Evolutionary conservation across 2,329 filamentous ascomycete species (phyloP).

Genomic region (Dendryphion nanum): DNA sequence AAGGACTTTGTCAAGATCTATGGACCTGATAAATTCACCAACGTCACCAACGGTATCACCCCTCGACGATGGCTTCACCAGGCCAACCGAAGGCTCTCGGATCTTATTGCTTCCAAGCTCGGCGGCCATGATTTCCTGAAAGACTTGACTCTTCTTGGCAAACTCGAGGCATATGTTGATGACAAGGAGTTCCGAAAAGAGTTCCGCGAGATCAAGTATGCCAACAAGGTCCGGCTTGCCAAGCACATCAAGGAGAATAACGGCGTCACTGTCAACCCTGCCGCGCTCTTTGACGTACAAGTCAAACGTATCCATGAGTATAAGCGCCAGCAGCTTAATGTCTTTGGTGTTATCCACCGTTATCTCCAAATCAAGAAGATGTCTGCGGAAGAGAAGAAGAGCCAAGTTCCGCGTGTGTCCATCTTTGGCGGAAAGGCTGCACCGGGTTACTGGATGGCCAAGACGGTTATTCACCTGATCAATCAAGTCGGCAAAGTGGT

Average conservation of each 20-base stretch:
- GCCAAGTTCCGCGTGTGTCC: conserved; percentile 81
- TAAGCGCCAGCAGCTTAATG: conserved; percentile 98
- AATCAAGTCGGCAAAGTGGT: conserved; percentile 88
- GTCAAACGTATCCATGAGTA: conserved; percentile 99
- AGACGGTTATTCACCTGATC: conserved; percentile 96
- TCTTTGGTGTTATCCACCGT: conserved; percentile 94
- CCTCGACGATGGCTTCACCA: conserved; percentile 96
- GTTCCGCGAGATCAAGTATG: conserved; percentile 95
- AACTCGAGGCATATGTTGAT: conserved; percentile 78
- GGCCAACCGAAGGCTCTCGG: conserved; percentile 88
- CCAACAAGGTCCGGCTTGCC: conserved; percentile 90
- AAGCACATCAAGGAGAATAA: conserved; percentile 84
- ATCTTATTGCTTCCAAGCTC: conserved; percentile 86
- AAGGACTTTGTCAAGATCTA: conserved; percentile 97
- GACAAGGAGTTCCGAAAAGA: conserved; percentile 90
- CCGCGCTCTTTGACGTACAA: conserved; percentile 90
- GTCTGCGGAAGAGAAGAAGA: conserved; percentile 80
- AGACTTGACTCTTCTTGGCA: conserved; percentile 81
- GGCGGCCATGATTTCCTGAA: conserved; percentile 84
- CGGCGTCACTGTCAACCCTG: conserved; percentile 79
- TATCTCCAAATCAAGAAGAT: conserved; percentile 88
- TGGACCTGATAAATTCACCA: conserved; percentile 95
- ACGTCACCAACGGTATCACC: conserved; percentile 97
- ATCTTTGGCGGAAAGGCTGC: conserved; percentile 98
- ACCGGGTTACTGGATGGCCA: conserved; percentile 99